Conservation (phyloP, 208 protist species). For the Trypanosoma theileri region DNA sequence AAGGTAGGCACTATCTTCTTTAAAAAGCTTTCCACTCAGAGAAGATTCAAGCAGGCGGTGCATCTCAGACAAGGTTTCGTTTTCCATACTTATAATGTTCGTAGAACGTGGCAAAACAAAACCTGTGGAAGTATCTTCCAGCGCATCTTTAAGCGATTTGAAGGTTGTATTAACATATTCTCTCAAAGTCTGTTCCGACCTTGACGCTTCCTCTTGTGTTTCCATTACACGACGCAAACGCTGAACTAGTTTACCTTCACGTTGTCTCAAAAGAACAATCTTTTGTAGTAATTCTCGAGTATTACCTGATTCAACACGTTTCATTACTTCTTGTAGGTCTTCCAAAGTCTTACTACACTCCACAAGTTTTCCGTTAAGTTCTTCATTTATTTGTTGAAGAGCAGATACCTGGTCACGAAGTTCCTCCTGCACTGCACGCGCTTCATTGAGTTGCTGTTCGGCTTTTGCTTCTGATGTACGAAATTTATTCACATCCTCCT, state of each 20-base stretch:
- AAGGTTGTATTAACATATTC: conserved; percentile 59
- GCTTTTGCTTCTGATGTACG: conserved; percentile 7
- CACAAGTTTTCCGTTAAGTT: conserved; percentile 44
- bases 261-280: conserved; percentile 76
- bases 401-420: conserved; percentile 40
- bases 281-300: conserved; percentile 75
- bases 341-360: conserved; percentile 49
- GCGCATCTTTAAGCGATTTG: conserved; percentile 57
- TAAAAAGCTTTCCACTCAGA: conserved; percentile 62
- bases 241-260: conserved; percentile 76
- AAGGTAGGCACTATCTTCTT: conserved; percentile 76
- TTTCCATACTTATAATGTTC: conserved; percentile 43
- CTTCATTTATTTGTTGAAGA: conserved; percentile 56
- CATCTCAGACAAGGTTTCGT: conserved; percentile 58
- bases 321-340: conserved; percentile 44
- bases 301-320: conserved; percentile 38
- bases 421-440: conserved; percentile 35
- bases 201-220: conserved; percentile 47
- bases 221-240: conserved; percentile 66
- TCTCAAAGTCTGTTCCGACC: conserved; percentile 40
- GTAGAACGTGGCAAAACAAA: conserved; percentile 79
- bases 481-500: conserved; percentile 15
- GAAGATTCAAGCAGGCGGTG: conserved; percentile 42
- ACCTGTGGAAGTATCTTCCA: conserved; percentile 57
- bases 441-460: conserved; percentile 16